Conservation (phyloP, 345 rosid species). For the Erysimum cheiranthoides region DNA sequence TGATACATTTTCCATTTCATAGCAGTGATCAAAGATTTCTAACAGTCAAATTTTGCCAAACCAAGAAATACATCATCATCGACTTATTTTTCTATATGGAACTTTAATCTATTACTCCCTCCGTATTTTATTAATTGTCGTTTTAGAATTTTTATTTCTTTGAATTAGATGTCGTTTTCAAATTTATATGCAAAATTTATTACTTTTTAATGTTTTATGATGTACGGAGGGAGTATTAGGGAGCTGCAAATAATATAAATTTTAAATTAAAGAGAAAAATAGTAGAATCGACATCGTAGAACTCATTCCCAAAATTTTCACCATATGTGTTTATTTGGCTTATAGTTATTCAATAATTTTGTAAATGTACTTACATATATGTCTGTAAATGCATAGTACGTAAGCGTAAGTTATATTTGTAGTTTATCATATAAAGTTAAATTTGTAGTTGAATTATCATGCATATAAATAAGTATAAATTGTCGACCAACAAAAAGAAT, state of each 20-base stretch:
- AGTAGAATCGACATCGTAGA: neutral
- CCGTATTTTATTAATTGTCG: too few species aligned
- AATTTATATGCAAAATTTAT: too few species aligned
- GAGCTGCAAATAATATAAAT: neutral
- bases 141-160: too few species aligned
- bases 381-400: conserved; percentile 21
- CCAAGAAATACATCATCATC: neutral
- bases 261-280: neutral
- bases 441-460: conserved; percentile 24
- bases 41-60: conserved; percentile 38
- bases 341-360: neutral
- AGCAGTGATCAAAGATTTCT: conserved; percentile 25
- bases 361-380: neutral
- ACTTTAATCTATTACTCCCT: too few species aligned
- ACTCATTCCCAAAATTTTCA: neutral
- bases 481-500: conserved; percentile 20
- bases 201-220: too few species aligned
- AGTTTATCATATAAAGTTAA: conserved; percentile 5
- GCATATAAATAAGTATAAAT: neutral
- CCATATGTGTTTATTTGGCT: neutral
- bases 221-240: too few species aligned
- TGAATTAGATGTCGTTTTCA: too few species aligned
- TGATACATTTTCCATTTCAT: conserved; percentile 20
- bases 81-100: neutral
- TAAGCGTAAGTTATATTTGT: neutral